These are phyloP conservation scores for Ceratobasidium sp. DNA, from an alignment of 1,284 basidiomycete genomes.

Conservation along the genomic window DNA sequence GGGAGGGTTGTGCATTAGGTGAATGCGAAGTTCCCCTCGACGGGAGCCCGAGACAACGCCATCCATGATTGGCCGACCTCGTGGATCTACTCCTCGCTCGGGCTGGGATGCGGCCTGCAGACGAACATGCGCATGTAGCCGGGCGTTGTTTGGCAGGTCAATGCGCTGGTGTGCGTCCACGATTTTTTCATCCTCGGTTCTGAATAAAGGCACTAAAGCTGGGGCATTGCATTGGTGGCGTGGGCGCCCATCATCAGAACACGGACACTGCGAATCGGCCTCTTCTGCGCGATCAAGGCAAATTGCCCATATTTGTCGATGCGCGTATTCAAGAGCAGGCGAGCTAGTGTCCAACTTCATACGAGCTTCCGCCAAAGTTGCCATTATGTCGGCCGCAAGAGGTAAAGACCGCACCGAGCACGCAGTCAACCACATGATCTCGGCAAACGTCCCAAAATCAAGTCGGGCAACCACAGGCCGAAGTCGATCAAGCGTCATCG, in stretches of 20 bases:
- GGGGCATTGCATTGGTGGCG: conserved; percentile 60
- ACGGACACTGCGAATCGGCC: conserved; percentile 73
- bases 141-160: conserved; percentile 63
- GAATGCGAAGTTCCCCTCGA: conserved; percentile 68
- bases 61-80: conserved; percentile 64
- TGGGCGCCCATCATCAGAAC: conserved; percentile 68
- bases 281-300: conserved; percentile 74
- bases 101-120: conserved; percentile 69
- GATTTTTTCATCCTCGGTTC: conserved; percentile 55
- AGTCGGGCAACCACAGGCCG: conserved; percentile 61
- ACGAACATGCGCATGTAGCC: conserved; percentile 73
- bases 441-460: conserved; percentile 62
- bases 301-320: conserved; percentile 68
- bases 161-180: conserved; percentile 68
- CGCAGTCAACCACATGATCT: conserved; percentile 66
- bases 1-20: conserved; percentile 68
- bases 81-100: conserved; percentile 62
- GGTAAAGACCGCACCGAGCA: conserved; percentile 65
- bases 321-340: conserved; percentile 61
- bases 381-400: conserved; percentile 69
- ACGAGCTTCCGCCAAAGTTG: conserved; percentile 70
- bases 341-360: conserved; percentile 50
- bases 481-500: conserved; percentile 71
- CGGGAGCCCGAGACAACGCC: conserved; percentile 66
- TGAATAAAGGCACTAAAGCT: conserved; percentile 49